These are phyloP conservation scores for Vararia minispora DNA, from an alignment of 768 basidiomycete genomes.

Conservation along the genomic window DNA sequence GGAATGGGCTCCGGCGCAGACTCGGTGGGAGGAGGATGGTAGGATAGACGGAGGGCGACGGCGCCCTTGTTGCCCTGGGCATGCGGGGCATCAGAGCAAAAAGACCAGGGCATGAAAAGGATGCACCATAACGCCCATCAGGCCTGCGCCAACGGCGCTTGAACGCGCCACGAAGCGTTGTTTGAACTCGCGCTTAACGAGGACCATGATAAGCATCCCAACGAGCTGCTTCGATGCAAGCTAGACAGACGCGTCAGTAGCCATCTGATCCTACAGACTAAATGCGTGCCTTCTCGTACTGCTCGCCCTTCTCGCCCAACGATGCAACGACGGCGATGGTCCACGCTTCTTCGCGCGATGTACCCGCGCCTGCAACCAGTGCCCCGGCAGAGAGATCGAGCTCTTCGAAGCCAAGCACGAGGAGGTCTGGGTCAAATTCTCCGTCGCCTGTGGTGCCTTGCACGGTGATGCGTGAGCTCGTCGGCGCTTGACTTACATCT, in stretches of 20 bases:
- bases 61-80: constrained; percentile 77
- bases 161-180: constrained; percentile 41
- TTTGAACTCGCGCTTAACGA: constrained; percentile 45
- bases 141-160: constrained; percentile 51
- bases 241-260: constrained; percentile 23
- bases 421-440: constrained; percentile 45
- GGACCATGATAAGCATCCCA: constrained; percentile 65
- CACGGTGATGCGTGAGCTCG: constrained; percentile 3
- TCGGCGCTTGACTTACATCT: background rate
- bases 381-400: constrained; percentile 72
- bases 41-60: constrained; percentile 51
- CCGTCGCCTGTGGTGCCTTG: too few relatives aligned
- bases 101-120: too few relatives aligned
- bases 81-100: too few relatives aligned
- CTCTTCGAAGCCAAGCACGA: constrained; percentile 76
- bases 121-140: constrained; percentile 39
- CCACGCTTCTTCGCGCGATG: constrained; percentile 65
- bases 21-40: constrained; percentile 30
- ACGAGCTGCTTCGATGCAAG: constrained; percentile 71
- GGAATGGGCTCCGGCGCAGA: constrained; percentile 21
- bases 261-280: background rate
- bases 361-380: constrained; percentile 55
- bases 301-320: constrained; percentile 51
- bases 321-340: constrained; percentile 50
- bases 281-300: constrained; percentile 53